Conservation (phyloP, 345 rosid genomes). For the Moricandia arvensis region DNA sequence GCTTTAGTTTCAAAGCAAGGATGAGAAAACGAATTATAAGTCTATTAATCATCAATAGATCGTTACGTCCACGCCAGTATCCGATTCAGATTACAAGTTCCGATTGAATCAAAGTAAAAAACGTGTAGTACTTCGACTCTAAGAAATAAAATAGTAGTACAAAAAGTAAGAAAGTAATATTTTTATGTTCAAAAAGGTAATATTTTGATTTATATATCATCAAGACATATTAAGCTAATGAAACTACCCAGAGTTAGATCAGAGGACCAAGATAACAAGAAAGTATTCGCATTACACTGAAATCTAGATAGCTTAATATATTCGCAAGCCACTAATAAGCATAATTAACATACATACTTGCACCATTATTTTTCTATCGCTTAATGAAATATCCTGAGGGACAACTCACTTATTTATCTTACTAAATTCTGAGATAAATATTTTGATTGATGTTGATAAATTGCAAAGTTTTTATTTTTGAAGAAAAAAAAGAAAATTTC, state of each 20-base stretch:
- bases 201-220: no score
- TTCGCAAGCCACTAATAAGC: not conserved
- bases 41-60: conserved; percentile 9
- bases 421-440: not conserved
- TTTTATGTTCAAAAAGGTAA: no score
- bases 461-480: not conserved
- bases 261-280: not conserved
- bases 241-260: not conserved
- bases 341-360: not conserved
- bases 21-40: conserved; percentile 1
- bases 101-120: conserved; percentile 9
- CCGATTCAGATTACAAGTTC: conserved; percentile 6
- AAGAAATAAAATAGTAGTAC: not conserved
- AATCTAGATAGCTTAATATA: not conserved
- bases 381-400: not conserved
- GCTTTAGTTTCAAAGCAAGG: conserved; percentile 19
- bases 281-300: not conserved
- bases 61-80: conserved; percentile 4
- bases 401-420: no score
- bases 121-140: conserved; percentile 6
- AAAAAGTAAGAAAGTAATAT: no score
- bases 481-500: no score
- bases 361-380: not conserved
- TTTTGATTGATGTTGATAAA: not conserved
- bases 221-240: no score